phyloP scores from a whole-genome alignment of 352 stramenopile genomes.

The Poterioochromonas sp. region DNA sequence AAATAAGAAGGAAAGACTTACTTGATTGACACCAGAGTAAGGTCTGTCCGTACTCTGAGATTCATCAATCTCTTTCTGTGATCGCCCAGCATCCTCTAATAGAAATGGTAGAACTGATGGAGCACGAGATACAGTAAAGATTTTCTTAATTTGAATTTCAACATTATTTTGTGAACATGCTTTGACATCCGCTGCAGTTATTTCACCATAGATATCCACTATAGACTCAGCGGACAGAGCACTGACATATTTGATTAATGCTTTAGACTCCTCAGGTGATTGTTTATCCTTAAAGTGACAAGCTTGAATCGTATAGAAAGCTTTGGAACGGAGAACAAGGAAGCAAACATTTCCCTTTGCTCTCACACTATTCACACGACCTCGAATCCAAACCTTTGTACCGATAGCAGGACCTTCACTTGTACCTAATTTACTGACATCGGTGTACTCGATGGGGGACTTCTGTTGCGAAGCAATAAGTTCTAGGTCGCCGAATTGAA shows the following conservation, averaged over 20 bases:
- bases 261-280: slow-evolving; percentile 60
- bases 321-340: slow-evolving; percentile 81
- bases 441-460: too few relatives aligned
- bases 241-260: slow-evolving; percentile 92
- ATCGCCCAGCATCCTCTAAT: slow-evolving; percentile 83
- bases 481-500: too few relatives aligned
- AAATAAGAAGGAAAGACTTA: slow-evolving; percentile 49
- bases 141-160: slow-evolving; percentile 83
- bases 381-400: slow-evolving; percentile 83
- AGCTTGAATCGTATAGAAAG: slow-evolving; percentile 89
- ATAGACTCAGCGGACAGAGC: slow-evolving; percentile 88
- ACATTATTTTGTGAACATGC: slow-evolving; percentile 66
- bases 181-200: slow-evolving; percentile 68
- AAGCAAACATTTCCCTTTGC: slow-evolving; percentile 88
- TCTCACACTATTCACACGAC: slow-evolving; percentile 79
- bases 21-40: slow-evolving; percentile 30
- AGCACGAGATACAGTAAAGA: slow-evolving; percentile 86
- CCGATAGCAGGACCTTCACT: slow-evolving; percentile 46
- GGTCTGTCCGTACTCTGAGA: not conserved
- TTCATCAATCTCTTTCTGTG: slow-evolving; percentile 50
- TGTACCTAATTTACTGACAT: not conserved
- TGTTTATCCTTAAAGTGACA: slow-evolving; percentile 68
- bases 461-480: too few relatives aligned
- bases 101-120: slow-evolving; percentile 76
- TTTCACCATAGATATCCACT: slow-evolving; percentile 85